Evolutionary conservation across 2,329 filamentous ascomycete genomes (phyloP).

Genomic region (Cladophialophora exuberans): DNA sequence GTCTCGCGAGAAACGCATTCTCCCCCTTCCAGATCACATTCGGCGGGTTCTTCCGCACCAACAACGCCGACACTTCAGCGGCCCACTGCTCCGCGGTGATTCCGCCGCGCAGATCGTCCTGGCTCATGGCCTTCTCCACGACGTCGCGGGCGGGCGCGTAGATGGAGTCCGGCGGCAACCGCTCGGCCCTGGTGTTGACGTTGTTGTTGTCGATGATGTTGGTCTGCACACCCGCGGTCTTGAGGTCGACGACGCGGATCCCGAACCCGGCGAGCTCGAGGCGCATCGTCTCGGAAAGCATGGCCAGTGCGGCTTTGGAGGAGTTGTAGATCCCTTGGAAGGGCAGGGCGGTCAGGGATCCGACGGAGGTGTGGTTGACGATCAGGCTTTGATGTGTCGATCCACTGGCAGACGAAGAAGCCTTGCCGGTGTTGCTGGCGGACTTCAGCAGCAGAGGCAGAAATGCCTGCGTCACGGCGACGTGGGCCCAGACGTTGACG

Average conservation of each 20-base stretch:
- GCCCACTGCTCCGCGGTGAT: conserved; percentile 11
- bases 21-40: conserved; percentile 1
- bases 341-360: conserved; percentile 35
- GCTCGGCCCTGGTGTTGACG: background rate
- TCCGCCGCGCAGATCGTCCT: background rate
- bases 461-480: conserved; percentile 42
- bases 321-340: conserved; percentile 39
- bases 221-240: conserved; percentile 31
- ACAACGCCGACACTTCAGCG: background rate
- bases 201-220: conserved; percentile 18
- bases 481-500: conserved; percentile 39
- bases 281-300: conserved; percentile 36
- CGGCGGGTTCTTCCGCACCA: conserved; percentile 9
- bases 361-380: conserved; percentile 44
- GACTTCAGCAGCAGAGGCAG: conserved; percentile 32
- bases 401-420: too few relatives aligned
- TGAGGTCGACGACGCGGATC: conserved; percentile 35
- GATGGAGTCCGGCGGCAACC: conserved; percentile 12
- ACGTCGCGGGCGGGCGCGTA: conserved; percentile 12
- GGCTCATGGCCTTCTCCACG: conserved; percentile 13
- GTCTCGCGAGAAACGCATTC: background rate
- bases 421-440: background rate
- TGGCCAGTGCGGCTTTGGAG: conserved; percentile 38
- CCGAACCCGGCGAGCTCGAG: conserved; percentile 38
- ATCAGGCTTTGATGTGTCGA: conserved; percentile 37